phyloP scores from a whole-genome alignment of 202 grass and related monocot genomes.

The Zizania palustris region DNA sequence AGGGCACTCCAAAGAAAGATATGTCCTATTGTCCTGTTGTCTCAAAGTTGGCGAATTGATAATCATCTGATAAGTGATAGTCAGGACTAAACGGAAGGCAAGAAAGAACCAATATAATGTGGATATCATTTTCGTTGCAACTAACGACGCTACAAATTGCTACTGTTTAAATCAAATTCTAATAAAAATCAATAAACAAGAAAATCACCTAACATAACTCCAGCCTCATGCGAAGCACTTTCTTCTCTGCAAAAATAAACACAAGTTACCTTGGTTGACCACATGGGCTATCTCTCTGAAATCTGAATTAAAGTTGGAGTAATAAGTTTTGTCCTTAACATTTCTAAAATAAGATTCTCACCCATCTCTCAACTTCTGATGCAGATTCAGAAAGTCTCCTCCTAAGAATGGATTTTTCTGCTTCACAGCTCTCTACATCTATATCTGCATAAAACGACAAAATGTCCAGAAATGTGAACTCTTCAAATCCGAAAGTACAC shows the following conservation, averaged over 20 bases:
- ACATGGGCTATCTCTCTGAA: conserved; percentile 16
- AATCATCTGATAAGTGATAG: neutral
- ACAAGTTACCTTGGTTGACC: conserved; percentile 29
- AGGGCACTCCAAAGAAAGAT: neutral
- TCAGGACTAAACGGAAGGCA: neutral
- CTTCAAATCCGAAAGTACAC: conserved; percentile 21
- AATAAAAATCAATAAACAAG: conserved; percentile 35
- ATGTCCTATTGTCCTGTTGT: neutral
- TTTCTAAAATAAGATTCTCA: conserved; percentile 46
- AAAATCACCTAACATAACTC: conserved; percentile 43
- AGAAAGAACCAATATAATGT: neutral
- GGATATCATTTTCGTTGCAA: neutral
- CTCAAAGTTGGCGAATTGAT: neutral
- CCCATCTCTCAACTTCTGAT: conserved; percentile 90
- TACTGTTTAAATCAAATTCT: neutral
- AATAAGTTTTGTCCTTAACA: conserved; percentile 15
- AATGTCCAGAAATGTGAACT: conserved; percentile 12
- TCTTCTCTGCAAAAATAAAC: conserved; percentile 69
- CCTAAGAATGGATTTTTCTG: conserved; percentile 76
- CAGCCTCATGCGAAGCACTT: conserved; percentile 73
- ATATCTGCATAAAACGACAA: conserved; percentile 57
- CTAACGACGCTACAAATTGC: neutral
- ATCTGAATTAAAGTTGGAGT: conserved; percentile 19
- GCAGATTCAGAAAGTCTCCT: conserved; percentile 91
- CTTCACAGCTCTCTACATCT: conserved; percentile 65